phyloP scores from a whole-genome alignment of 331 rosid species.

The Rhamnella rubrinervis region DNA sequence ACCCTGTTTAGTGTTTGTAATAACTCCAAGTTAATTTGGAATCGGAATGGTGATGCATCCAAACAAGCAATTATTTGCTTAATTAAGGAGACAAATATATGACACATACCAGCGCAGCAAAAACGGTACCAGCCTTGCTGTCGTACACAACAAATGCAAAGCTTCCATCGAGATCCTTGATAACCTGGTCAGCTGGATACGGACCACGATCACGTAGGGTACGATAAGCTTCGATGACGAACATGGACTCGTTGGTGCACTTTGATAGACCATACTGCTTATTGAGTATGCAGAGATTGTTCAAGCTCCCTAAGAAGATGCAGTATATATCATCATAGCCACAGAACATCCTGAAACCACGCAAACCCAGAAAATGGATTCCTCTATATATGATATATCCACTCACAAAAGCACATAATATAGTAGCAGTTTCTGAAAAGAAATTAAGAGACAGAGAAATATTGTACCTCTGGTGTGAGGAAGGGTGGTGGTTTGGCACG shows the following conservation, averaged over 20 bases:
- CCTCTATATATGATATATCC: background rate
- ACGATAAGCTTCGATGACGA: conserved; percentile 86
- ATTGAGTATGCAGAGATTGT: conserved; percentile 56
- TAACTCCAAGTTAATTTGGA: background rate
- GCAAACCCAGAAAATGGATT: background rate
- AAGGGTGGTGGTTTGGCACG: conserved; percentile 53
- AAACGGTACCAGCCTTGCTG: conserved; percentile 73
- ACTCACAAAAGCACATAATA: background rate
- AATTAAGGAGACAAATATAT: background rate
- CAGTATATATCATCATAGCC: conserved; percentile 91
- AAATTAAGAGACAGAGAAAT: background rate
- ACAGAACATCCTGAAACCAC: conserved; percentile 65
- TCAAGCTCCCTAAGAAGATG: conserved; percentile 77
- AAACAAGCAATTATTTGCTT: background rate
- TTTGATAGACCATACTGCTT: conserved; percentile 83
- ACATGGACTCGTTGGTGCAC: conserved; percentile 71
- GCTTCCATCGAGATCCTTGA: conserved; percentile 91
- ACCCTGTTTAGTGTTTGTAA: conserved; percentile 51
- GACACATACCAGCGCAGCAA: conserved; percentile 81
- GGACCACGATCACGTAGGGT: conserved; percentile 93
- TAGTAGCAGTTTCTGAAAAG: background rate
- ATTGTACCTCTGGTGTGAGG: conserved; percentile 58
- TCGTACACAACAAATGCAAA: conserved; percentile 98
- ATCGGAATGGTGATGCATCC: background rate
- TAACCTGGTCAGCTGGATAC: conserved; percentile 93